Conservation (phyloP, 2,329 filamentous ascomycete species). For the Xylaria polymorpha region DNA sequence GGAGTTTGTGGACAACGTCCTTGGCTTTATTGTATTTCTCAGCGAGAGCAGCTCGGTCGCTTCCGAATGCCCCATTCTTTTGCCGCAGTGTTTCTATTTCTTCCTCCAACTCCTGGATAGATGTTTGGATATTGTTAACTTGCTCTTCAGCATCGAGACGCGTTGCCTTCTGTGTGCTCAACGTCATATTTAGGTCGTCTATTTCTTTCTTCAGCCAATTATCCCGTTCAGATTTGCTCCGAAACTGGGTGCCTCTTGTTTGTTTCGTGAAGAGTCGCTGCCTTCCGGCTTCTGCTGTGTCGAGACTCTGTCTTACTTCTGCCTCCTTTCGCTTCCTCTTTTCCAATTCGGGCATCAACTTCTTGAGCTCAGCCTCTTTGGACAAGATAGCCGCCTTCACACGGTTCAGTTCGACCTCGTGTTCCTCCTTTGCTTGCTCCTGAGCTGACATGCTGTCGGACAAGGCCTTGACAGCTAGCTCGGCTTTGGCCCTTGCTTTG, state of each 20-base stretch:
- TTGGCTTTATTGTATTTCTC: conserved; percentile 81
- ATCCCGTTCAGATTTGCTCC: conserved; percentile 88
- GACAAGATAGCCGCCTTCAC: conserved; percentile 79
- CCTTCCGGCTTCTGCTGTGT: conserved; percentile 78
- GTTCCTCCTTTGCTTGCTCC: conserved; percentile 76
- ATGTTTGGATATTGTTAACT: conserved; percentile 74
- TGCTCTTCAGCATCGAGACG: conserved; percentile 87
- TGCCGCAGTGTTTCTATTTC: conserved; percentile 77
- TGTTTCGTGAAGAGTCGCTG: conserved; percentile 92
- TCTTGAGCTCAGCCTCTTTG: conserved; percentile 80
- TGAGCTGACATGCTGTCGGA: conserved; percentile 84
- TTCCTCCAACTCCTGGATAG: conserved; percentile 77
- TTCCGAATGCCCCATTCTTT: conserved; percentile 81
- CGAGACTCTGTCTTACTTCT: conserved; percentile 75
- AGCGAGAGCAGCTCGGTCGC: conserved; percentile 76
- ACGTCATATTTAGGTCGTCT: conserved; percentile 78
- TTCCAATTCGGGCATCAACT: conserved; percentile 81
- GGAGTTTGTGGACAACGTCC: conserved; percentile 80
- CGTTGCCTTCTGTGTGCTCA: conserved; percentile 85
- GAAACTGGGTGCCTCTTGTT: conserved; percentile 86
- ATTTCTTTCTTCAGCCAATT: conserved; percentile 84
- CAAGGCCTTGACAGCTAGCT: conserved; percentile 84
- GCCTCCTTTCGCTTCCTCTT: conserved; percentile 78
- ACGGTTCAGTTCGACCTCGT: conserved; percentile 76
- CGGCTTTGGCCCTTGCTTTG: conserved; percentile 83